These are phyloP conservation scores for Calonectria fujianensis DNA, from an alignment of 2,329 filamentous ascomycete genomes.

Conservation along the genomic window DNA sequence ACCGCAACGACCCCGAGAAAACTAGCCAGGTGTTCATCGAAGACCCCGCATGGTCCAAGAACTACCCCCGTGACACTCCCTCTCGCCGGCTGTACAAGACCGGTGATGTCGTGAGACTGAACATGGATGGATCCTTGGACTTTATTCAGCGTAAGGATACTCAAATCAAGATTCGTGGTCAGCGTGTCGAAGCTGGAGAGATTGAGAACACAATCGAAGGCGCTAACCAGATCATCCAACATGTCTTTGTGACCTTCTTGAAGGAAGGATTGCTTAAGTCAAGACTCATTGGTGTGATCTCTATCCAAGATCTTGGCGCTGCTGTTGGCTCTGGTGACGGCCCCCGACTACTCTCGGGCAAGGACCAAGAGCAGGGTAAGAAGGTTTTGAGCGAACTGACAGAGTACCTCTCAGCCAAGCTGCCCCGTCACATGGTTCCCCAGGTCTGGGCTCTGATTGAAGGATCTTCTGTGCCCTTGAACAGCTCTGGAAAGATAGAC, in stretches of 20 bases:
- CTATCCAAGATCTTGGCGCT: conserved; percentile 28
- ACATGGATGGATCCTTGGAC: conserved; percentile 52
- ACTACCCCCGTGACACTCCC: background rate
- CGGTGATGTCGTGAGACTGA: conserved; percentile 53
- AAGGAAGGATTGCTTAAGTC: conserved; percentile 44
- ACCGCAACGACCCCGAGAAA: conserved; percentile 63
- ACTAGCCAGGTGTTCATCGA: conserved; percentile 58
- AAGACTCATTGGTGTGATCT: conserved; percentile 33
- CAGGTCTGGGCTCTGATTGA: conserved; percentile 49
- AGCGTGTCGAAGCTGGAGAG: conserved; percentile 58
- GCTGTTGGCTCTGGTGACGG: conserved; percentile 31
- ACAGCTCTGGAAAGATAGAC: conserved; percentile 50
- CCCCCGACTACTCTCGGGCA: conserved; percentile 12
- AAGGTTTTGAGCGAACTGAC: conserved; percentile 19
- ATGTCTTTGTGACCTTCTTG: conserved; percentile 47
- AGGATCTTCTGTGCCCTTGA: conserved; percentile 42
- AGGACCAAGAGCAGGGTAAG: conserved; percentile 9
- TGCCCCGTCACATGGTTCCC: conserved; percentile 51
- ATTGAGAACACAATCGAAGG: conserved; percentile 56
- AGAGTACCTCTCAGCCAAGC: conserved; percentile 40
- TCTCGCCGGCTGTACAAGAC: conserved; percentile 49
- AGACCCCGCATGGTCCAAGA: conserved; percentile 43
- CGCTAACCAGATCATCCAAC: conserved; percentile 46
- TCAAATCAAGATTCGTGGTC: conserved; percentile 60
- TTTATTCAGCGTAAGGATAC: conserved; percentile 54